Evolutionary conservation across 169 alveolate genomes (phyloP).

Genomic region (Perkinsus olseni): DNA sequence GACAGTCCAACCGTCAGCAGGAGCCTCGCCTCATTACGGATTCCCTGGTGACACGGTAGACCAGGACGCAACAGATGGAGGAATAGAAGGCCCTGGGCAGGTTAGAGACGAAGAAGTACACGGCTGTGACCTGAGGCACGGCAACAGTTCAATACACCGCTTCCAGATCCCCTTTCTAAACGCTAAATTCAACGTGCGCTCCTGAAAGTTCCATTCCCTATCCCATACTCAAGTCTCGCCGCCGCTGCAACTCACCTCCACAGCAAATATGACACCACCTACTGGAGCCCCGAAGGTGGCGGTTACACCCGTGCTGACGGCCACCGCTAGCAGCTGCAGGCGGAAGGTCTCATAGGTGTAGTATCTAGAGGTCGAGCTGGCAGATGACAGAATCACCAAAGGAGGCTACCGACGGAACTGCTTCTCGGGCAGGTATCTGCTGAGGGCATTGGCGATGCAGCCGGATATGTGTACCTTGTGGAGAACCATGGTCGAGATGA

Average conservation of each 20-base stretch:
- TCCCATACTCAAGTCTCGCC: no score
- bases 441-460: constrained; percentile 41
- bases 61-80: background rate
- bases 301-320: constrained; percentile 66
- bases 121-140: constrained; percentile 38
- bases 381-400: constrained; percentile 15
- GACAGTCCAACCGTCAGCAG: background rate
- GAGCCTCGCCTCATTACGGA: background rate
- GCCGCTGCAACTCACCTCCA: constrained; percentile 43
- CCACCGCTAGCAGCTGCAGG: constrained; percentile 40
- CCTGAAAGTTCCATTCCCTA: background rate
- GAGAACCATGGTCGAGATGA: constrained; percentile 36
- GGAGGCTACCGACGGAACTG: background rate
- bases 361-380: constrained; percentile 34
- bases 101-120: constrained; percentile 58
- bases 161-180: background rate
- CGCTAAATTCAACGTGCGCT: no score
- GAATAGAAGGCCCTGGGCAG: constrained; percentile 55
- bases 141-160: background rate
- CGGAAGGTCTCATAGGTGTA: constrained; percentile 18
- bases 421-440: constrained; percentile 22
- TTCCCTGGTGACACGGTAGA: background rate
- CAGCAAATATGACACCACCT: constrained; percentile 65
- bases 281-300: constrained; percentile 67
- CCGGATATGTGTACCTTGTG: constrained; percentile 41